Evolutionary conservation across 768 basidiomycete species (phyloP).

Genomic region (Suillus variegatus): DNA sequence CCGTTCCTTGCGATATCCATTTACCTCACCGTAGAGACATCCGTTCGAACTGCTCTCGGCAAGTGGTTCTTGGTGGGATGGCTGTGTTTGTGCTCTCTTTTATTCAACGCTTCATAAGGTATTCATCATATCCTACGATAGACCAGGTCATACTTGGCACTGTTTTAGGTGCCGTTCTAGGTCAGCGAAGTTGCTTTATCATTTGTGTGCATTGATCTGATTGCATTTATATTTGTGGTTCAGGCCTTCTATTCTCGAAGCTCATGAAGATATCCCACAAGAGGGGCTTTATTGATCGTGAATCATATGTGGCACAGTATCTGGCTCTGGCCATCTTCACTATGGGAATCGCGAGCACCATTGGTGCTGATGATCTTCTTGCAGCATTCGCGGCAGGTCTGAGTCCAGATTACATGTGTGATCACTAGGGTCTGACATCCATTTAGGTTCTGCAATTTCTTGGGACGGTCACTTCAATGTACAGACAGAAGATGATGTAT

Average conservation of each 20-base stretch:
- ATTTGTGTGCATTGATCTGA: neutral
- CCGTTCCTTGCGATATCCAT: constrained; percentile 88
- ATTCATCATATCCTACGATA: constrained; percentile 26
- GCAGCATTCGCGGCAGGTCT: constrained; percentile 84
- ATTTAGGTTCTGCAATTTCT: constrained; percentile 80
- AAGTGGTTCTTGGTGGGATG: constrained; percentile 90
- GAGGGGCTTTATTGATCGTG: constrained; percentile 68
- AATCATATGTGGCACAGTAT: constrained; percentile 88
- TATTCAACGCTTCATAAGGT: neutral
- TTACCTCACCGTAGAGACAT: constrained; percentile 76
- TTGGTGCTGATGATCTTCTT: constrained; percentile 87
- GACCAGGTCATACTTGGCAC: constrained; percentile 84
- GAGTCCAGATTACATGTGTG: constrained; percentile 11
- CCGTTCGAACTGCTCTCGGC: constrained; percentile 61
- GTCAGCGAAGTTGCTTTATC: constrained; percentile 17
- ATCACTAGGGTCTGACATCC: constrained; percentile 11
- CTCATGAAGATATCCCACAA: constrained; percentile 71
- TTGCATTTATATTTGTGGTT: neutral
- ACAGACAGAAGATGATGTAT: constrained; percentile 82
- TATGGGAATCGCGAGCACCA: constrained; percentile 73
- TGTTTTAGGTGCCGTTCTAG: constrained; percentile 61
- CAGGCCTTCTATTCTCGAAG: constrained; percentile 68
- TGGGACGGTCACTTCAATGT: constrained; percentile 87
- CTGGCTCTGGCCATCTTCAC: constrained; percentile 72
- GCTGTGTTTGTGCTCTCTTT: constrained; percentile 53